Evolutionary conservation across 2,329 filamentous ascomycete genomes (phyloP).

Genomic region (Periconia sp.): DNA sequence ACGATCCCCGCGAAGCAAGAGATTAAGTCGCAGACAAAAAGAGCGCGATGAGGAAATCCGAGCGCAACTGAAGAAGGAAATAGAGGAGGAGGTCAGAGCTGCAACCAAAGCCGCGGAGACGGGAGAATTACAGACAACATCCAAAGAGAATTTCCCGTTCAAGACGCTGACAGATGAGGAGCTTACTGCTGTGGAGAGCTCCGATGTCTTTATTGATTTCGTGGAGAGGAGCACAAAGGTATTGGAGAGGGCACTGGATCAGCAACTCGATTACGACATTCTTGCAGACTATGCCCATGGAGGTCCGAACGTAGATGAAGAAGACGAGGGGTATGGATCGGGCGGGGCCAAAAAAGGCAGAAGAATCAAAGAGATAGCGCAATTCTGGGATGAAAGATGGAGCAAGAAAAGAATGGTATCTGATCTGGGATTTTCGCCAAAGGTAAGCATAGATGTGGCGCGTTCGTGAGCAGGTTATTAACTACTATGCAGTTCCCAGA

Average conservation of each 20-base stretch:
- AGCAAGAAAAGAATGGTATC: conserved; percentile 98
- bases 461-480: conserved; percentile 15
- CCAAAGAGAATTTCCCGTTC: conserved; percentile 67
- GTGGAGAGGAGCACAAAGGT: conserved; percentile 95
- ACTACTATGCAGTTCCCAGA: conserved; percentile 68
- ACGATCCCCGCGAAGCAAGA: conserved; percentile 63
- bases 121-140: conserved; percentile 47
- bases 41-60: conserved; percentile 88
- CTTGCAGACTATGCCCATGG: conserved; percentile 90
- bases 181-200: conserved; percentile 84
- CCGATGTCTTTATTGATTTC: conserved; percentile 92
- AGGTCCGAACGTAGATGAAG: conserved; percentile 75
- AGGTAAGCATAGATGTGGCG: conserved; percentile 51
- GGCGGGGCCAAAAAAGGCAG: conserved; percentile 70
- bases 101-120: conserved; percentile 52
- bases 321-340: conserved; percentile 72
- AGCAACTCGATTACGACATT: conserved; percentile 94
- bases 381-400: conserved; percentile 95
- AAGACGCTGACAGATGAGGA: conserved; percentile 82
- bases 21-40: conserved; percentile 74
- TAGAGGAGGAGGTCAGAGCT: conserved; percentile 86
- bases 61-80: conserved; percentile 79
- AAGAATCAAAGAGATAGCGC: conserved; percentile 81
- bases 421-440: conserved; percentile 91
- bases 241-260: conserved; percentile 90